Evolutionary conservation across 2,329 filamentous ascomycete genomes (phyloP).

Genomic region (Leptographium galeiforme): DNA sequence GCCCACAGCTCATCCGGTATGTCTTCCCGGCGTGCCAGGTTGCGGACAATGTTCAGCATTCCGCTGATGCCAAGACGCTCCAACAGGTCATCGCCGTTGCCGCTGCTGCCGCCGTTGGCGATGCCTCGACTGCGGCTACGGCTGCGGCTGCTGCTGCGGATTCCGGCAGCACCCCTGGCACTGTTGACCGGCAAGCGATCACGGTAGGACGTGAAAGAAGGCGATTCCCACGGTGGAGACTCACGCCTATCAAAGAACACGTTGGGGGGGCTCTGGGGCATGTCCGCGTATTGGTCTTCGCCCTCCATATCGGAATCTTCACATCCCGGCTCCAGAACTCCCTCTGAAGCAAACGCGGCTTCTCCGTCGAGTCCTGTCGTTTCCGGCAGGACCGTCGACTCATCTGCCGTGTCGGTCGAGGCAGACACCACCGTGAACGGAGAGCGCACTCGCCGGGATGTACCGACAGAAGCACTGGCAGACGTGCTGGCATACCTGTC

Average conservation of each 20-base stretch:
- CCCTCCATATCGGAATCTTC: slow-evolving; percentile 43
- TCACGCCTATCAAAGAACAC: background rate
- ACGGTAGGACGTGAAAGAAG: background rate
- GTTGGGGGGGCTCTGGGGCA: background rate
- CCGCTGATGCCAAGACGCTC: slow-evolving; percentile 34
- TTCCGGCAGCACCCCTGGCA: background rate
- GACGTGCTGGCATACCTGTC: background rate
- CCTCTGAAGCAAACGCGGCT: background rate
- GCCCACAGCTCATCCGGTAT: slow-evolving; percentile 78
- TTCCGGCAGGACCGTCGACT: slow-evolving; percentile 4
- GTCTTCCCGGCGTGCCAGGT: slow-evolving; percentile 56
- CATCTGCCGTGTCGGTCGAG: slow-evolving; percentile 4
- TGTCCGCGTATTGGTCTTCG: slow-evolving; percentile 20
- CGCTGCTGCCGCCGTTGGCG: background rate
- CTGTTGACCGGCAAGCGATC: background rate
- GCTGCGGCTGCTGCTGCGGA: background rate
- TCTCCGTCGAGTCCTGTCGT: background rate
- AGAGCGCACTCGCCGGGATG: slow-evolving; percentile 7
- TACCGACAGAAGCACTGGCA: slow-evolving; percentile 5
- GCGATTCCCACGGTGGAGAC: background rate
- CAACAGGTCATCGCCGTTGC: slow-evolving; percentile 17
- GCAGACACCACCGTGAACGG: slow-evolving; percentile 7
- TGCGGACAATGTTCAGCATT: slow-evolving; percentile 60
- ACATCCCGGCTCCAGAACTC: slow-evolving; percentile 33
- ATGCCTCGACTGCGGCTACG: background rate